phyloP scores from a whole-genome alignment of 441 rosid genomes.

The Theobroma grandiflorum region DNA sequence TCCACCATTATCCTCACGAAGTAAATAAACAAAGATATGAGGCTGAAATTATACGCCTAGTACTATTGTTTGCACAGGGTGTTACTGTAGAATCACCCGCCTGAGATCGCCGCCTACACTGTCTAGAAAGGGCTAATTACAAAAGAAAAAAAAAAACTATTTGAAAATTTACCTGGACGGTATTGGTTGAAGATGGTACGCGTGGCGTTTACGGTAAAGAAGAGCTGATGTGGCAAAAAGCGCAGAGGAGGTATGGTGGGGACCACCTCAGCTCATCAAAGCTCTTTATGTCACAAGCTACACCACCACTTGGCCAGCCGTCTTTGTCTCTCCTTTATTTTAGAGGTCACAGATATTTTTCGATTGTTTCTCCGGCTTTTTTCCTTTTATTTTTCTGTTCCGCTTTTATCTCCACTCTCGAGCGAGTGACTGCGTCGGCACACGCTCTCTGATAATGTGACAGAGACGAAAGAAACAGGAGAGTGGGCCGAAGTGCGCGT shows the following conservation, averaged over 20 bases:
- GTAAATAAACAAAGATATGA: neutral
- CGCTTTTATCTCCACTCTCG: neutral
- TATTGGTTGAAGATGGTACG: conserved; percentile 14
- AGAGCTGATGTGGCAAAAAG: conserved; percentile 41
- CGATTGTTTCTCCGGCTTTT: neutral
- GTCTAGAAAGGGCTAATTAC: neutral
- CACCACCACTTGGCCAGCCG: conserved; percentile 31
- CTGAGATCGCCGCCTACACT: neutral
- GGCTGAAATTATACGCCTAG: neutral
- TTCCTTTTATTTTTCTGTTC: no score
- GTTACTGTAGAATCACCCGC: neutral
- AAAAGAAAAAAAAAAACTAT: neutral
- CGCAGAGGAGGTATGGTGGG: conserved; percentile 24
- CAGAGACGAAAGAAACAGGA: neutral
- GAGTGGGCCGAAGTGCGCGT: neutral
- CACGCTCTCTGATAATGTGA: neutral
- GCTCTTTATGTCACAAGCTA: neutral
- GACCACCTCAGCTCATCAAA: conserved; percentile 16
- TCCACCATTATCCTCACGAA: neutral
- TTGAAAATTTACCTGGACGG: neutral
- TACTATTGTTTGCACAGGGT: neutral
- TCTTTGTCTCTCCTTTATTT: conserved; percentile 30
- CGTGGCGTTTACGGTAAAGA: conserved; percentile 25
- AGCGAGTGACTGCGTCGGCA: neutral
- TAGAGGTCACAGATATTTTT: conserved; percentile 20